These are phyloP conservation scores for Pascua sp. DNA, from an alignment of 1,284 basidiomycete genomes.

Conservation along the genomic window DNA sequence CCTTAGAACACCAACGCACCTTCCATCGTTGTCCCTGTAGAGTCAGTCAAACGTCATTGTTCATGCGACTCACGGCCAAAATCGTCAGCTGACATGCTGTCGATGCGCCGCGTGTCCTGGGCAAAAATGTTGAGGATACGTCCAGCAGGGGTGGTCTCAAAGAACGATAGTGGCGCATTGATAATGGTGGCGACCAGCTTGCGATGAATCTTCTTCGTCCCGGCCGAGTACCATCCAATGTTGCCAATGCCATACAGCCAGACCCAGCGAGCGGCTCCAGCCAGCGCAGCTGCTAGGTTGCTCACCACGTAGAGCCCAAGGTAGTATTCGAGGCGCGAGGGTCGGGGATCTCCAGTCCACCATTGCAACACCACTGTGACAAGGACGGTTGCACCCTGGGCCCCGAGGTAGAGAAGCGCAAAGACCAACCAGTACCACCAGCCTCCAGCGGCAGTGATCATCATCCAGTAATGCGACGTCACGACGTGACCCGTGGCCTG, in stretches of 20 bases:
- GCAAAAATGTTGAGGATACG: constrained; percentile 52
- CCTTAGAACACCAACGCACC: no score
- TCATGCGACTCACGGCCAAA: constrained; percentile 55
- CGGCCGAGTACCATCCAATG: constrained; percentile 58
- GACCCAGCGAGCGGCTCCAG: constrained; percentile 31
- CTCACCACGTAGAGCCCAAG: constrained; percentile 33
- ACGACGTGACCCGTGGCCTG: constrained; percentile 56
- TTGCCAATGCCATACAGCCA: constrained; percentile 46
- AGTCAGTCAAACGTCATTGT: background rate
- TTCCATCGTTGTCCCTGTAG: no score
- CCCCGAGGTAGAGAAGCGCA: constrained; percentile 24
- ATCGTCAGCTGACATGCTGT: constrained; percentile 53
- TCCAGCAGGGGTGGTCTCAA: constrained; percentile 78
- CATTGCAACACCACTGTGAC: constrained; percentile 27
- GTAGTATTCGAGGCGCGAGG: constrained; percentile 31
- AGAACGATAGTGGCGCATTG: constrained; percentile 68
- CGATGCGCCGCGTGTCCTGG: constrained; percentile 60
- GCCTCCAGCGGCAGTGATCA: constrained; percentile 45
- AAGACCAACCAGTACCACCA: constrained; percentile 45
- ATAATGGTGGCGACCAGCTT: constrained; percentile 59
- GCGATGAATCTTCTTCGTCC: constrained; percentile 63
- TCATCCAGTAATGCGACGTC: constrained; percentile 35
- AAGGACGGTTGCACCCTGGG: constrained; percentile 24
- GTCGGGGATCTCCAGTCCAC: constrained; percentile 40
- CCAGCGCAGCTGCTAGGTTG: constrained; percentile 1